These are phyloP conservation scores for Penicillium griseofulvum DNA, from an alignment of 2,329 filamentous ascomycete genomes.

Conservation along the genomic window DNA sequence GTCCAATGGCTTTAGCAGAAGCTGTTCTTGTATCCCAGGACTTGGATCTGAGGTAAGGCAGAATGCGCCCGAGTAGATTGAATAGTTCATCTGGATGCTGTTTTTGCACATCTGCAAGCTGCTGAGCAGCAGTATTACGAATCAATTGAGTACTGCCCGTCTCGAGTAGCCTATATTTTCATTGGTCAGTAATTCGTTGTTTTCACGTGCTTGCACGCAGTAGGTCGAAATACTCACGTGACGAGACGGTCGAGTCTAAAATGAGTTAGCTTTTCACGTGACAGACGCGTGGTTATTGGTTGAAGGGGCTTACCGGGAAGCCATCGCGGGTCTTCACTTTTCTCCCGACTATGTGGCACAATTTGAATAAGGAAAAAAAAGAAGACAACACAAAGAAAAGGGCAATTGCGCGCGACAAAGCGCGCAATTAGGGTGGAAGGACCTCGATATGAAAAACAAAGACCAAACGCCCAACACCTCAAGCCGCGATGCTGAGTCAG, in stretches of 20 bases:
- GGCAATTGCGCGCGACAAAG: constrained; percentile 12
- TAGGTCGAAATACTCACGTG: constrained; percentile 62
- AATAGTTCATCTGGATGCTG: constrained; percentile 97
- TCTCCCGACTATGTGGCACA: constrained; percentile 22
- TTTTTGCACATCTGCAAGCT: constrained; percentile 96
- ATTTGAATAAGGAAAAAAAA: constrained; percentile 16
- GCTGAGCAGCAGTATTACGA: constrained; percentile 92
- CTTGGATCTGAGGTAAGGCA: constrained; percentile 92
- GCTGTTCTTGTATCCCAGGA: constrained; percentile 96
- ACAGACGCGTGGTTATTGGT: constrained; percentile 26
- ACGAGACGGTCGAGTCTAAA: constrained; percentile 76
- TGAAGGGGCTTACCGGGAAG: constrained; percentile 40
- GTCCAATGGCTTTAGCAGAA: constrained; percentile 88
- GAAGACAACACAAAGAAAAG: constrained; percentile 9
- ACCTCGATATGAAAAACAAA: constrained; percentile 13
- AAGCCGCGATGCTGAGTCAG: constrained; percentile 21
- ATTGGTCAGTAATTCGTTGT: constrained; percentile 26
- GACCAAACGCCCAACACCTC: constrained; percentile 20
- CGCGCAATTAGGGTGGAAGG: constrained; percentile 12
- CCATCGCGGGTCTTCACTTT: constrained; percentile 37
- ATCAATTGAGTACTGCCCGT: constrained; percentile 96
- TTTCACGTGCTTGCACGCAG: not conserved
- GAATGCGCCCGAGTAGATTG: constrained; percentile 85
- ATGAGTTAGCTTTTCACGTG: constrained; percentile 34
- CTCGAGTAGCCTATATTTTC: constrained; percentile 72